Conservation (phyloP, 2,329 filamentous ascomycete species). For the Chrysoporthe deuterocubensis region DNA sequence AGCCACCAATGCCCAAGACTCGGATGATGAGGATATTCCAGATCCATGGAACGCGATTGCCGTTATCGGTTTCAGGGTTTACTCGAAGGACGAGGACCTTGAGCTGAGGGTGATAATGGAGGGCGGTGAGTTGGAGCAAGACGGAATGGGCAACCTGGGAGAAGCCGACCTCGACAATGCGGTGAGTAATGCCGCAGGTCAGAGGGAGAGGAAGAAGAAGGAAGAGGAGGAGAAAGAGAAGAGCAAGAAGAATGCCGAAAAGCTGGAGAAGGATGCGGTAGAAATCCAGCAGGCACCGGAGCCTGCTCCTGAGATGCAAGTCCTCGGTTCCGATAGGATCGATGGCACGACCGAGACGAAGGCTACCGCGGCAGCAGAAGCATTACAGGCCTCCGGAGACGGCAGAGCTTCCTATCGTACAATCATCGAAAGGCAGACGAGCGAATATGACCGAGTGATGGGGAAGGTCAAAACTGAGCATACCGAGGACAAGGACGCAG, state of each 20-base stretch:
- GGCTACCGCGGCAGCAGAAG: background rate
- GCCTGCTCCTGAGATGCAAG: background rate
- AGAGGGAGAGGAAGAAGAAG: slow-evolving; percentile 38
- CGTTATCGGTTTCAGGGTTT: slow-evolving; percentile 64
- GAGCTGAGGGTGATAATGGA: slow-evolving; percentile 61
- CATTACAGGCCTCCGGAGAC: slow-evolving; percentile 22
- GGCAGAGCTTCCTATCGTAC: slow-evolving; percentile 32
- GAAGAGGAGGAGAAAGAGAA: slow-evolving; percentile 3
- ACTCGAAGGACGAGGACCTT: slow-evolving; percentile 58
- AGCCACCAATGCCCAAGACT: slow-evolving; percentile 48
- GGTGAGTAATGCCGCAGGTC: slow-evolving; percentile 58
- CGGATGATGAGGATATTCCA: slow-evolving; percentile 57
- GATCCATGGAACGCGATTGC: slow-evolving; percentile 67
- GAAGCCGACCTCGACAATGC: slow-evolving; percentile 60
- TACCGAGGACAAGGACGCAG: background rate
- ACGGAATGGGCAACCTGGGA: slow-evolving; percentile 61
- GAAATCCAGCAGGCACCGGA: background rate
- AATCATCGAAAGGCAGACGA: slow-evolving; percentile 31
- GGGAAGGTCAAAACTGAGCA: slow-evolving; percentile 5
- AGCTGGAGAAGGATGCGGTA: background rate
- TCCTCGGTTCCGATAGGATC: background rate
- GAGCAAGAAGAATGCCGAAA: slow-evolving; percentile 13
- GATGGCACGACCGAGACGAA: background rate
- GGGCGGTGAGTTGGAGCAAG: slow-evolving; percentile 56
- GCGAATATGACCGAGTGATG: slow-evolving; percentile 24